A percentile compares a stretch with the other conserved stretches of the same genome.
phyloP scores from a whole-genome alignment of 2,329 filamentous ascomycete species.

The Rugonectria rugulosa region DNA sequence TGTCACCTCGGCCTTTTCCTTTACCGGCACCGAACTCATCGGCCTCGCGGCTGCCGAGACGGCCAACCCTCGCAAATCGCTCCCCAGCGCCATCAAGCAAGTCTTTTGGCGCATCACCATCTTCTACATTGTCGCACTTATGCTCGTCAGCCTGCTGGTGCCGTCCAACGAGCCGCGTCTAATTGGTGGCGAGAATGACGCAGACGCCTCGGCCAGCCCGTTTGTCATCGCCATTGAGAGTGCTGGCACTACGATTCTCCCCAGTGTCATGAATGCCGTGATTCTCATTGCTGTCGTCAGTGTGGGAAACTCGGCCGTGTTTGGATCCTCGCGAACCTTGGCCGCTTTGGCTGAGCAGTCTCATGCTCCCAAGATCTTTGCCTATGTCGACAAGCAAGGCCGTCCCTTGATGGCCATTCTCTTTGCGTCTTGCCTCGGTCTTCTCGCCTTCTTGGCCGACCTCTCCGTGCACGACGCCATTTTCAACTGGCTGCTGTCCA shows the following conservation, averaged over 20 bases:
- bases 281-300: conserved; percentile 91
- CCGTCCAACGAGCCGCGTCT: conserved; percentile 74
- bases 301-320: conserved; percentile 90
- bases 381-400: conserved; percentile 85
- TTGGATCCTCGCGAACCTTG: conserved; percentile 88
- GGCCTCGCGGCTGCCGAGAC: conserved; percentile 81
- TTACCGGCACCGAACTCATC: conserved; percentile 78
- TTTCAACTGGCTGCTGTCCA: conserved; percentile 81
- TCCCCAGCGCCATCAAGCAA: conserved; percentile 89
- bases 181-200: conserved; percentile 59
- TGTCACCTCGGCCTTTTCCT: conserved; percentile 78
- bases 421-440: conserved; percentile 71
- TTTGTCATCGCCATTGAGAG: conserved; percentile 93
- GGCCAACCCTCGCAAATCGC: conserved; percentile 77
- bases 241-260: conserved; percentile 80
- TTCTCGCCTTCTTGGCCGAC: conserved; percentile 80
- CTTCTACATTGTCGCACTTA: conserved; percentile 89
- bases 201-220: conserved; percentile 79
- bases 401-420: conserved; percentile 79
- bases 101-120: conserved; percentile 94
- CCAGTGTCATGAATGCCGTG: conserved; percentile 92
- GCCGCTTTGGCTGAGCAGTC: conserved; percentile 88
- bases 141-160: conserved; percentile 82
- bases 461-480: conserved; percentile 65
- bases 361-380: conserved; percentile 79